Base-by-base conservation (phyloP, 176 grass and related monocot species). In the Carex myosuroides region DNA sequence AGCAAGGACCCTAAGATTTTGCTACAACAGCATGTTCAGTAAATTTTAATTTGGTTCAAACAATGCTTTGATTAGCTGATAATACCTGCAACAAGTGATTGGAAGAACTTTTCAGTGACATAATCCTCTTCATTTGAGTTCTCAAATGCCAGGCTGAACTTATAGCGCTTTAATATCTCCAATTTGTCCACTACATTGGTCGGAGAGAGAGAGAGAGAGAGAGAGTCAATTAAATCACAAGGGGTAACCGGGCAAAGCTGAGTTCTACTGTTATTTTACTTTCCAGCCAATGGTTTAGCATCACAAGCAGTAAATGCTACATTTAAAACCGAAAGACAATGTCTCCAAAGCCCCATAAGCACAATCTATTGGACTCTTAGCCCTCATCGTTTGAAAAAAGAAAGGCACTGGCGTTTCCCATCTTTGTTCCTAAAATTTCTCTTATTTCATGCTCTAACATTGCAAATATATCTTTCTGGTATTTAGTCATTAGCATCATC, bases 121-220 rank as follows among this genome's bases (percentile, higher is more conserved):
- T 98, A 98, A 89, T 98, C 95, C 83, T 98, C 95, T 87, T 98
- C 95, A 7, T 93, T 98, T 59, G 95, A 98, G 85, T 98, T 98
- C 86, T 98, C 95, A 89, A 98, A 98, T 44, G 92, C 95, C 86
- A 98, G 91, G 85, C 95, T 98, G 85, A 98, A 98, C 89, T 91
- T 98, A 85, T 98, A 98, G 44, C 44, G 81, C 86, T 89, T 93
- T 86, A 98, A 86, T 64, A 93, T 78, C 59, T 98, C 88, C 61
- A 98, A 57, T 90, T 98, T 98, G 86, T 98, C 92, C 77, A 94
- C 95, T 95, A 81, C 63, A 94, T 46, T 73, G 73, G 22, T 77
- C 7, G 6, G 22, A 76, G 46, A 54, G 46, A 54, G 64, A n/a
- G n/a, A n/a, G n/a, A 2, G 22, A 76, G 46, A 54, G 46, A 41